These are phyloP conservation scores for Cryphonectria carpinicola DNA, from an alignment of 2,329 filamentous ascomycete species.

Conservation along the genomic window DNA sequence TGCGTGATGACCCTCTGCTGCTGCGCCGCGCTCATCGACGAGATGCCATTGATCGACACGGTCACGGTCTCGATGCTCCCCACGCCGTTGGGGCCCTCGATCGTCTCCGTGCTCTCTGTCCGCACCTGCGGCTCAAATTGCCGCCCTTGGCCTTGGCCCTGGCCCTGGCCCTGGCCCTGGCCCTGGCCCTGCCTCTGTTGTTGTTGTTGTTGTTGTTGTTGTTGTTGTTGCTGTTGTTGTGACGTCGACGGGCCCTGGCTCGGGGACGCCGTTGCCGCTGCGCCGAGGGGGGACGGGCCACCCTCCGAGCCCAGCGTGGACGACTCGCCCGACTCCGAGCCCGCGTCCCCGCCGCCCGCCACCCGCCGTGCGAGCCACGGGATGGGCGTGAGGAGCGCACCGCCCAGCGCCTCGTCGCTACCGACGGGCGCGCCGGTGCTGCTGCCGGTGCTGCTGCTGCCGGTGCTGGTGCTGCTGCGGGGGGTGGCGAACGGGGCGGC, in stretches of 20 bases:
- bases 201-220: too few species aligned
- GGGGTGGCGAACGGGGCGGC: conserved; percentile 47
- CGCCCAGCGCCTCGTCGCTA: conserved; percentile 86
- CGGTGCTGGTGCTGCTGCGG: conserved; percentile 39
- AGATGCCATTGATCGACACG: conserved; percentile 72
- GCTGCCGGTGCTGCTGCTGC: conserved; percentile 41
- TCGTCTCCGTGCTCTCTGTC: conserved; percentile 78
- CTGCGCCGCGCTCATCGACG: conserved; percentile 50
- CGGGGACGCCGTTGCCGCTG: neutral
- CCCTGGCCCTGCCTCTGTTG: conserved; percentile 33
- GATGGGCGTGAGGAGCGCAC: conserved; percentile 90
- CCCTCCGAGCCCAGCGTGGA: conserved; percentile 25
- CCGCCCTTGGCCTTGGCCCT: conserved; percentile 29
- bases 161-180: conserved; percentile 34
- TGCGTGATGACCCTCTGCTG: conserved; percentile 68
- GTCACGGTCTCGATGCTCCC: conserved; percentile 82
- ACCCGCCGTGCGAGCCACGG: conserved; percentile 71
- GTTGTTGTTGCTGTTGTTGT: conserved; percentile 5
- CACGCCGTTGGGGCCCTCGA: conserved; percentile 78
- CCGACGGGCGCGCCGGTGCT: conserved; percentile 52
- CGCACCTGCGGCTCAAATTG: conserved; percentile 64
- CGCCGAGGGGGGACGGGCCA: conserved; percentile 22
- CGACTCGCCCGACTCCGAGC: conserved; percentile 24
- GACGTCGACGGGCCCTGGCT: conserved; percentile 8
- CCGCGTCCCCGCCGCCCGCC: conserved; percentile 34